Evolutionary conservation across 352 stramenopile genomes (phyloP).

Genomic region (Phytophthora sojae): DNA sequence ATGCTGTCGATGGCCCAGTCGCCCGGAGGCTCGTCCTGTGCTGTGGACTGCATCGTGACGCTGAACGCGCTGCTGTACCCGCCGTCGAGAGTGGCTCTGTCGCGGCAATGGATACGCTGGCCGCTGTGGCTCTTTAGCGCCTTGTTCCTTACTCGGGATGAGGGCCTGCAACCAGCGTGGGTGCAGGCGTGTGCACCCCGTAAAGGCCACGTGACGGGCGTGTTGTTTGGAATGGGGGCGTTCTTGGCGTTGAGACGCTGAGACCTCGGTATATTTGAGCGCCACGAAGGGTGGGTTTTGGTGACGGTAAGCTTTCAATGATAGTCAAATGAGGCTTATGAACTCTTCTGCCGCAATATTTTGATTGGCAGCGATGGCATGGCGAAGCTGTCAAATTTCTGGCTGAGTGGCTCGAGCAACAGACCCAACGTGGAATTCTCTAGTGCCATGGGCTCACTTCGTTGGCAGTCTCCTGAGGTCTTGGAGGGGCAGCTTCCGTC

Average conservation of each 20-base stretch:
- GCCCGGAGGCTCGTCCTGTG: slow-evolving; percentile 15
- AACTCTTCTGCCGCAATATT: background rate
- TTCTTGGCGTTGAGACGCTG: slow-evolving; percentile 26
- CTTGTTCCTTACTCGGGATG: slow-evolving; percentile 29
- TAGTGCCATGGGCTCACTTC: background rate
- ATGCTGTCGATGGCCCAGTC: slow-evolving; percentile 15
- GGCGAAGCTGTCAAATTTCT: background rate
- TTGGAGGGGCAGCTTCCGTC: background rate
- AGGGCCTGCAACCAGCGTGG: slow-evolving; percentile 13
- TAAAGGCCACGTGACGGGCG: slow-evolving; percentile 20
- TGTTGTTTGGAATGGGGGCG: slow-evolving; percentile 24
- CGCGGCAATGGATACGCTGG: slow-evolving; percentile 29
- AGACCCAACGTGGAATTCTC: too few relatives aligned
- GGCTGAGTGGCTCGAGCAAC: background rate
- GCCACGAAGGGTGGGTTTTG: background rate
- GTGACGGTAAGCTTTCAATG: background rate
- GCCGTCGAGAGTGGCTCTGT: slow-evolving; percentile 27
- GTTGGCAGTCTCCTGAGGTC: background rate
- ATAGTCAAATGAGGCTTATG: too few relatives aligned
- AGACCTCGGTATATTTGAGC: slow-evolving; percentile 14
- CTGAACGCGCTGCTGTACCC: slow-evolving; percentile 38
- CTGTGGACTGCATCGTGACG: slow-evolving; percentile 32
- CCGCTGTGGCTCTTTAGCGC: slow-evolving; percentile 27
- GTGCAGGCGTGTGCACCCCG: slow-evolving; percentile 8
- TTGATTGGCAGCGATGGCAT: background rate